Evolutionary conservation across 176 grass and related monocot species (phyloP).

Genomic region (Luzula sylvatica): DNA sequence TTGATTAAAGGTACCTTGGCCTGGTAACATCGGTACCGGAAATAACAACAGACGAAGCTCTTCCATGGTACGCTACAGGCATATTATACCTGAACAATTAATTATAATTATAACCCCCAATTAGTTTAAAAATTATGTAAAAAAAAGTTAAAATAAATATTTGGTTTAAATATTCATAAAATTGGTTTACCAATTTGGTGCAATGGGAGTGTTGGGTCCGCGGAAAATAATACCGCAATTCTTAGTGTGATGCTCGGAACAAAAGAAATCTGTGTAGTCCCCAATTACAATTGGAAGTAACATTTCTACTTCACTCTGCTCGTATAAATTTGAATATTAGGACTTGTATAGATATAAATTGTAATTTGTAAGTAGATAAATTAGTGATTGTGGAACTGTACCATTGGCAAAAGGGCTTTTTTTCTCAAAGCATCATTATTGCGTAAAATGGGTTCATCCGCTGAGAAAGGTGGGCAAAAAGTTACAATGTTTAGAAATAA

Average conservation of each 20-base stretch:
- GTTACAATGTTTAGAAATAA: background rate
- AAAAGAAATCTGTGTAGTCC: constrained; percentile 96
- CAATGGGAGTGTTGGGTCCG: constrained; percentile 65
- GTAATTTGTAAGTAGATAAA: background rate
- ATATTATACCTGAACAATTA: constrained; percentile 71
- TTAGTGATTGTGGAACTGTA: background rate
- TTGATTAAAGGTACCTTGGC: constrained; percentile 45
- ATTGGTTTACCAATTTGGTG: constrained; percentile 66
- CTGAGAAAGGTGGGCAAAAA: constrained; percentile 27
- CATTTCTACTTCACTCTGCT: constrained; percentile 74
- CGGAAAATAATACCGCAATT: constrained; percentile 92
- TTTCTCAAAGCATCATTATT: constrained; percentile 64
- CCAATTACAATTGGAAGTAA: constrained; percentile 69
- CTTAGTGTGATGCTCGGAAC: constrained; percentile 76
- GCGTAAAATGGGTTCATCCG: constrained; percentile 61
- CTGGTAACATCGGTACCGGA: constrained; percentile 86
- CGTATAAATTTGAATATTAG: constrained; percentile 5
- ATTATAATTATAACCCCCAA: background rate
- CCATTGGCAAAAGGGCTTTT: constrained; percentile 78
- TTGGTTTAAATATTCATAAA: background rate
- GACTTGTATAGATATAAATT: background rate
- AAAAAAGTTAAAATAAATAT: constrained; percentile 10
- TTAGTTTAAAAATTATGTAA: background rate
- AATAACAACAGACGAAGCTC: constrained; percentile 79
- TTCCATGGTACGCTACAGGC: constrained; percentile 84